Conservation (phyloP, 2,329 filamentous ascomycete genomes). For the Fusarium pilosicola region DNA sequence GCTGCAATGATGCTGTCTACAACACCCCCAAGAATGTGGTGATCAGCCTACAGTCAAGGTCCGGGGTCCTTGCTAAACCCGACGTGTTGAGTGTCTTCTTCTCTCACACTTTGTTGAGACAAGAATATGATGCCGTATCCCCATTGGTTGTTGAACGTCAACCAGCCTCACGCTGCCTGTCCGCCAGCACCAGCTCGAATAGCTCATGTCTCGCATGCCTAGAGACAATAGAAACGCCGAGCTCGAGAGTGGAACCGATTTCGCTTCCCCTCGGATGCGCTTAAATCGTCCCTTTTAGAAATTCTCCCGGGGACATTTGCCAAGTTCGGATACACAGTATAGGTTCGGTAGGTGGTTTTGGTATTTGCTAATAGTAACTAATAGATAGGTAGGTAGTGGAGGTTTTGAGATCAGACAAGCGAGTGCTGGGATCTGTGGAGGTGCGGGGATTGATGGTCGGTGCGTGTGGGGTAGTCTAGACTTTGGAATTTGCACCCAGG, state of each 20-base stretch:
- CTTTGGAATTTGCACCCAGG: slow-evolving; percentile 29
- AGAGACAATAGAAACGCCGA: neutral
- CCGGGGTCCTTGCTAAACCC: slow-evolving; percentile 29
- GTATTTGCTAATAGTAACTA: slow-evolving; percentile 14
- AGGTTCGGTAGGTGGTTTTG: neutral
- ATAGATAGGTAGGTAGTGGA: neutral
- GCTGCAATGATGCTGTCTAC: slow-evolving; percentile 14
- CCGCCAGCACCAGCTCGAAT: slow-evolving; percentile 4
- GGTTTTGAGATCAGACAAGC: slow-evolving; percentile 23
- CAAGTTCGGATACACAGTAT: slow-evolving; percentile 8
- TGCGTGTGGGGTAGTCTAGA: slow-evolving; percentile 43
- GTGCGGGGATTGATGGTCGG: slow-evolving; percentile 41
- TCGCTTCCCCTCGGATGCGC: neutral
- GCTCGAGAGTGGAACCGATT: neutral
- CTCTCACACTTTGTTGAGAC: slow-evolving; percentile 26
- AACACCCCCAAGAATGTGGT: slow-evolving; percentile 30
- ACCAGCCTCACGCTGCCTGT: slow-evolving; percentile 11
- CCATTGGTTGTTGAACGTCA: neutral
- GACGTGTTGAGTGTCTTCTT: slow-evolving; percentile 27
- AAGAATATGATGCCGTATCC: neutral
- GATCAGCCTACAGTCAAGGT: slow-evolving; percentile 38
- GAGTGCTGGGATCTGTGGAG: slow-evolving; percentile 35
- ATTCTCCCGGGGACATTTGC: neutral
- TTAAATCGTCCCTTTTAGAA: neutral
- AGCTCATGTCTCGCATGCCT: slow-evolving; percentile 4